Base-by-base conservation (phyloP, 192 early-diverging fungal species). In the Coemansia sp. region DNA sequence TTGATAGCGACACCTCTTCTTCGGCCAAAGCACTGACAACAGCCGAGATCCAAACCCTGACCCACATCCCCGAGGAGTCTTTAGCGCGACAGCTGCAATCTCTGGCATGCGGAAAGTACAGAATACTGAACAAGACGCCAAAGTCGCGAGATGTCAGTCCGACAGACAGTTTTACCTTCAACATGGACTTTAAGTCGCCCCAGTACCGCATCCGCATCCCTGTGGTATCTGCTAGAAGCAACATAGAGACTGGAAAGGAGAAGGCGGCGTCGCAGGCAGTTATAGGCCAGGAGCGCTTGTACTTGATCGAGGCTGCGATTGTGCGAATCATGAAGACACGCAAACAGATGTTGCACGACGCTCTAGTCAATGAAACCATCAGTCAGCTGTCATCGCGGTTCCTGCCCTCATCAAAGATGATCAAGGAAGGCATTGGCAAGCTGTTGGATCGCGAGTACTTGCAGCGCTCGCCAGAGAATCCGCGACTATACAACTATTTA, bases 361-460 rank as follows among this genome's bases (percentile, higher is more conserved):
- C 86, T 37, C 80, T 99, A 14, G 85, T 97, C 57, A 84, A 87
- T 5, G 94, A 98, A 73, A 91, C 94, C 0, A 88, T 92, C 21
- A 77, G 78, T 59, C 93, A 96, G 75, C 83, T 98, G 53, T 76
- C 83, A n/a, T 56, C 87, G 17, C 84, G 95, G 35, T 99, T 99
- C 70, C 85, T 86, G 69, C 93, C 97, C 6, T 87, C 82, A 37
- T 92, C 93, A 0, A 78, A 83, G 29, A 88, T 96, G 89, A 92
- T 98, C 67, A 99, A 99, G 85, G 91, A 93, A 51, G 78, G 93
- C 1, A 95, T 99, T 40, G 98, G 96, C 70, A 90, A 91, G 19
- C 79, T 99, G 78, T 98, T 99, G 72, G 98, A 99, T 40, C 85
- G 96, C 53, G 98, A 99, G 63, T 99, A 98, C 73, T 77, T 99